Base-by-base conservation (phyloP, 1,284 basidiomycete species). In the Puccinia coronata region DNA sequence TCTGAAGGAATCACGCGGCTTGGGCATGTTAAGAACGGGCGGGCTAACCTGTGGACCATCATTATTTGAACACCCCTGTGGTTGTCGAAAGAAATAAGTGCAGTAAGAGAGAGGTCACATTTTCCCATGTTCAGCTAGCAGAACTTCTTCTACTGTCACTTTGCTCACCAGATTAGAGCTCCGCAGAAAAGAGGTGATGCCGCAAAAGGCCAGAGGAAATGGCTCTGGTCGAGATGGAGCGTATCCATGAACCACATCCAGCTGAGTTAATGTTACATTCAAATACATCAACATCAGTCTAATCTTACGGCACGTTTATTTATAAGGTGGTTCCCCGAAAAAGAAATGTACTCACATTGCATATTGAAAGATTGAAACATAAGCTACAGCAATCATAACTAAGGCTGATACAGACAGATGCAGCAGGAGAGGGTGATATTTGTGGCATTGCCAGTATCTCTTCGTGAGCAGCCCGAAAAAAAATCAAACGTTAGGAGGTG, bases 231-330 rank as follows among this genome's bases (percentile, higher is more conserved):
- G 11, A 51, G 31, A 55, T 49, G 28, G 6, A 51, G 25, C 18
- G 74, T 57, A 63, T 76, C n/a, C 16, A 76, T 43, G 36, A 65
- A 65, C 74, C 74, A 76, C 39, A 49, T 63, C 74, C 74, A 76
- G 1, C 74, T 73, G 53, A 43, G 36, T 36, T 28, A 6, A 72
- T 41, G 47, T 72, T 8, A 34, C 31, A 57, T 75, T 47, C 8
- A 41, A 28, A 49, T 31, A 20, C 34, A 67, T 43, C 0, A 47
- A 53, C 23, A 41, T 59, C 55, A 74, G 67, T 69, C 20, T 0
- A 18, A 53, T 39, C 49, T 31, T 6, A 28, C 43, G 31, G n/a
- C 18, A 8, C 16, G 25, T 14, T 39, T 47, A 23, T 34, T 9
- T n/a, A 23, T 39, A 47, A n/a, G 41, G 41, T n/a, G 63, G 41